phyloP scores from a whole-genome alignment of 2,329 filamentous ascomycete species.

The Botrytis galanthina region DNA sequence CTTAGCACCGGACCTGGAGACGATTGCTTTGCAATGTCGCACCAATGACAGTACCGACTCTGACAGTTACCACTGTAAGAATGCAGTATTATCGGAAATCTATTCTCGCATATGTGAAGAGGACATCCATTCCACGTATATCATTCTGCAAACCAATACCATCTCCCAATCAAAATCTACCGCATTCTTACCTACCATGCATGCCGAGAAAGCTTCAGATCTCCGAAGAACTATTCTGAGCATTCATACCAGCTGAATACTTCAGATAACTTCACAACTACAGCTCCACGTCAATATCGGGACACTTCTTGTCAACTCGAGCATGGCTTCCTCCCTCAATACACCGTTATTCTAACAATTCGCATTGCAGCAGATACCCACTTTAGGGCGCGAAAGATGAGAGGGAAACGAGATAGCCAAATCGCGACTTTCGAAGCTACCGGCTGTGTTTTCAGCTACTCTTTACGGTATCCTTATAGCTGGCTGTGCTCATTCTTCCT shows the following conservation, averaged over 20 bases:
- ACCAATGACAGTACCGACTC: too few relatives aligned
- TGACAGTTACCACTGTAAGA: too few relatives aligned
- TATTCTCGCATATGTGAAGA: background rate
- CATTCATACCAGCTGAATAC: background rate
- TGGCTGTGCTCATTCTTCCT: background rate
- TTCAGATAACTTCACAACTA: background rate
- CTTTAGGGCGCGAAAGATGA: background rate
- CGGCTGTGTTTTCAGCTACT: background rate
- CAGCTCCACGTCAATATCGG: background rate
- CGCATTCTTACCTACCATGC: background rate
- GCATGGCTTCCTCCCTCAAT: background rate
- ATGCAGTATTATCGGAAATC: background rate
- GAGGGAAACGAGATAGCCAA: background rate
- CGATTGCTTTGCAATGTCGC: too few relatives aligned
- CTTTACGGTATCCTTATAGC: background rate
- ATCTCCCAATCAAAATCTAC: background rate
- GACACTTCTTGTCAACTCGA: background rate
- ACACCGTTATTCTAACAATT: background rate
- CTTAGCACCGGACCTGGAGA: too few relatives aligned
- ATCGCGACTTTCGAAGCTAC: background rate
- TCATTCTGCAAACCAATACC: background rate
- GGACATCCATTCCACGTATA: background rate
- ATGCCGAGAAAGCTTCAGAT: background rate
- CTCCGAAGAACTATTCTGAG: background rate
- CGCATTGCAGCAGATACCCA: background rate